A percentile compares a stretch with the other conserved stretches of the same genome.
Evolutionary conservation across 257 asterid species (phyloP).

Genomic region (Gardenia jasminoides): DNA sequence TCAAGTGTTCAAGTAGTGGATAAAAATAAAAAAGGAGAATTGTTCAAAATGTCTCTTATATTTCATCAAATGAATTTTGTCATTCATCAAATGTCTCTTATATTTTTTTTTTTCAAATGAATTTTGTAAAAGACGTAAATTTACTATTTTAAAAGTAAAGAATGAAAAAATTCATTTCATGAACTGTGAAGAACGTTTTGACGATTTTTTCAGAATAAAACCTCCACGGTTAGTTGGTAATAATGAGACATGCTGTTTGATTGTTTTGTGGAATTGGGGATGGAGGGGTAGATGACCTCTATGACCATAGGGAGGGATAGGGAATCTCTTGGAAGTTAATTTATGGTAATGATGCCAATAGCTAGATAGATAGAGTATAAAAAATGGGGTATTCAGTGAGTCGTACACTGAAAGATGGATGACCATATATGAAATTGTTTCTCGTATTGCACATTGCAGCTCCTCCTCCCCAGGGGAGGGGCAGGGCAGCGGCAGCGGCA

Average conservation of each 20-base stretch:
- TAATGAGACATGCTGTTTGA: neutral
- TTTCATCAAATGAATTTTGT: too few species aligned
- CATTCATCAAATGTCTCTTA: too few species aligned
- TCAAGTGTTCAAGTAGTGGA: too few species aligned
- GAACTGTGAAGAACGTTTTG: too few species aligned
- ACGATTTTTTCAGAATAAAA: too few species aligned
- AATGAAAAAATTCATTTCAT: too few species aligned
- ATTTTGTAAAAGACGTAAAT: too few species aligned
- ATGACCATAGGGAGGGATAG: neutral
- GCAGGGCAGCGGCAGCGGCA: neutral
- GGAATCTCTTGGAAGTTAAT: conserved; percentile 10
- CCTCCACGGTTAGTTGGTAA: too few species aligned
- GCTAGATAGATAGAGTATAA: neutral
- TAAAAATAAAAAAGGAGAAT: too few species aligned
- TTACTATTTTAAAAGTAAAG: too few species aligned
- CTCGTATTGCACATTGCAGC: neutral
- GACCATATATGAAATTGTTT: conserved; percentile 6
- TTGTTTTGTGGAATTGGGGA: neutral
- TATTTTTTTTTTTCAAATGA: too few species aligned
- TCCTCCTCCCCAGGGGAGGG: conserved; percentile 12
- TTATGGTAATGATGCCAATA: neutral
- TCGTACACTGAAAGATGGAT: conserved; percentile 26
- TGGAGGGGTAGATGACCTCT: neutral
- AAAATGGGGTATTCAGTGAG: neutral
- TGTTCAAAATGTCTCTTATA: too few species aligned